Percentiles rank a stretch among this genome's conserved stretches.
These are phyloP conservation scores for Stagonosporopsis chrysanthemi DNA, from an alignment of 2,329 filamentous ascomycete genomes.

Conservation along the genomic window DNA sequence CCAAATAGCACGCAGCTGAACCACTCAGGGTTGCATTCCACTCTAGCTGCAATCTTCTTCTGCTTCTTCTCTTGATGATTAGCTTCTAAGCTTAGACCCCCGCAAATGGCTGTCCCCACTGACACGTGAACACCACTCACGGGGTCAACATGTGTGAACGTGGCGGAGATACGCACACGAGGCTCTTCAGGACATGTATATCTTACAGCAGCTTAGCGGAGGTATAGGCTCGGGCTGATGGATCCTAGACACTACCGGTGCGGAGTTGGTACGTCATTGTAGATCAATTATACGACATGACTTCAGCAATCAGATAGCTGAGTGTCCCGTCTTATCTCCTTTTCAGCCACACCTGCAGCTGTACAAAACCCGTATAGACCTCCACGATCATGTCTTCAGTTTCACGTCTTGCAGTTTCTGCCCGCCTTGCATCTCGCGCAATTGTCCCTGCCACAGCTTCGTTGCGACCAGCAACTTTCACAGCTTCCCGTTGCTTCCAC, in stretches of 20 bases:
- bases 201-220: not conserved
- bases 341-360: conserved; percentile 22
- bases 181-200: not conserved
- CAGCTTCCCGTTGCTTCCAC: conserved; percentile 38
- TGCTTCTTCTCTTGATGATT: not conserved
- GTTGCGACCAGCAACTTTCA: conserved; percentile 29
- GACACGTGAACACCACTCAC: not conserved
- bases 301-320: conserved; percentile 21
- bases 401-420: conserved; percentile 41
- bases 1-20: not conserved
- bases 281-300: conserved; percentile 13
- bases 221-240: conserved; percentile 15
- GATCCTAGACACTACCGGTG: conserved; percentile 10
- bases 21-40: not conserved
- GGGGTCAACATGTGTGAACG: not conserved
- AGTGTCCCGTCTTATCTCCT: conserved; percentile 27
- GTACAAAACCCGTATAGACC: conserved; percentile 24
- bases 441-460: conserved; percentile 33
- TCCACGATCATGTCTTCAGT: conserved; percentile 33
- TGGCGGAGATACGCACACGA: conserved; percentile 1
- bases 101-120: conserved; percentile 8
- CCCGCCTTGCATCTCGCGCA: conserved; percentile 41
- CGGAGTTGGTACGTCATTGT: conserved; percentile 21
- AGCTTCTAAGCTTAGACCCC: conserved; percentile 2
- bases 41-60: not conserved